Evolutionary conservation across 192 early-diverging fungal genomes (phyloP).

Genomic region (Podila verticillata): DNA sequence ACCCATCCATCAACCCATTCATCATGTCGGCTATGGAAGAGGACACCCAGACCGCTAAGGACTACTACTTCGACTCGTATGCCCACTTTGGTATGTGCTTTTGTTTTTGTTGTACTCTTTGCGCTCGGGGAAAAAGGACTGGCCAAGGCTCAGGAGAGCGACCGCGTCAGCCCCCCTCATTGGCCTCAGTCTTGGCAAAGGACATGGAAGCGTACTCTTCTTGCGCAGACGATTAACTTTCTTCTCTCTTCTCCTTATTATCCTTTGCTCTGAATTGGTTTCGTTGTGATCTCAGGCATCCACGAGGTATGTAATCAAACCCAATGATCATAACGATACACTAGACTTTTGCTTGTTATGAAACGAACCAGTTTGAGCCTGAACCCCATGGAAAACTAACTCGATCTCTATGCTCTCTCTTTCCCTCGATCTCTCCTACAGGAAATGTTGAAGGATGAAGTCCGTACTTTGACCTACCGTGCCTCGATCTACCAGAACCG

Average conservation of each 20-base stretch:
- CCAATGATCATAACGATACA: too few relatives aligned
- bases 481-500: constrained; percentile 88
- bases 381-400: background rate
- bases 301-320: constrained; percentile 65
- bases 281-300: constrained; percentile 66
- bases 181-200: background rate
- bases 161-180: too few relatives aligned
- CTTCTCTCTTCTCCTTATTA: background rate
- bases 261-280: background rate
- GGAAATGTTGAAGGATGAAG: constrained; percentile 88
- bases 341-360: background rate
- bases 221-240: background rate
- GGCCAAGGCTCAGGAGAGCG: too few relatives aligned
- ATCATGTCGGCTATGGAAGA: constrained; percentile 52
- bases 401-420: background rate
- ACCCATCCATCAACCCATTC: background rate
- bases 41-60: constrained; percentile 55
- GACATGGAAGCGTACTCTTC: background rate
- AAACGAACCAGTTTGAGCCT: background rate
- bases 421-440: constrained; percentile 39
- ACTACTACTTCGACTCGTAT: constrained; percentile 99
- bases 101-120: background rate
- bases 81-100: constrained; percentile 90
- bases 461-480: constrained; percentile 84
- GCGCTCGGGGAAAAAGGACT: background rate